Base-by-base conservation (phyloP, 1,139 yeast genomes). In the Candida mesenterica region DNA sequence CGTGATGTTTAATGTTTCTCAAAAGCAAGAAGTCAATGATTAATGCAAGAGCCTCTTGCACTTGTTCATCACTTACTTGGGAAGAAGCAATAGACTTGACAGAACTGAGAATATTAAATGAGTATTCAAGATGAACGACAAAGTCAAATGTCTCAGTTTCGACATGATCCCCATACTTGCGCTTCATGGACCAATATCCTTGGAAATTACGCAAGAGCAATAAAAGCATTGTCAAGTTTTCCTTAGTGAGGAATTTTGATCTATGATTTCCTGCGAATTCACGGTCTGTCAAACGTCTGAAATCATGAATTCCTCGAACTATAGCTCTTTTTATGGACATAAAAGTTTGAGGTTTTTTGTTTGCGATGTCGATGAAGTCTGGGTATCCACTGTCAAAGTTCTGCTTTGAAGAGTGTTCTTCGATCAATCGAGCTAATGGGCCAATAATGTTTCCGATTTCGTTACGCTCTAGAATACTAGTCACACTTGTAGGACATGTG, bases 151-250 rank as follows among this genome's bases (percentile, higher is more conserved):
- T 61, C 49, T 82, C 88, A 34, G 64, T 64, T 37, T 75, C 75
- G 15, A 82, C 85, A 59, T 84, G 92, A 5, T 79, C 83, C 12
- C 89, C 92, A 32, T 66, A 67, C 45, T 80, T 80, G 40, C 88
- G 68, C 35, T 56, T 62, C 25, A 82, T 57, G 15, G 72, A 64
- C 68, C 76, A 75, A 31, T 73, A 74, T 12, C 80, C 79, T 48
- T 82, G 85, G 49, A 79, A 81, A 13, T 65, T 52, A 39, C 74
- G 62, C 22, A 77, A 59, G 16, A 77, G 57, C 4, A 68, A 52
- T 5, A 74, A 49, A 2, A 77, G 43, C 28, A 69, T 49, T 1
- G 58, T 53, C 24, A 78, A 57, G 33, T 63, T 67, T 8, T 59
- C 52, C 5, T 45, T 62, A 35, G 39, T 44, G 34, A 53, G 60